A percentile compares a stretch with the other conserved stretches of the same genome.
Evolutionary conservation across 257 asterid species (phyloP).

Genomic region (Linaria vulgaris): DNA sequence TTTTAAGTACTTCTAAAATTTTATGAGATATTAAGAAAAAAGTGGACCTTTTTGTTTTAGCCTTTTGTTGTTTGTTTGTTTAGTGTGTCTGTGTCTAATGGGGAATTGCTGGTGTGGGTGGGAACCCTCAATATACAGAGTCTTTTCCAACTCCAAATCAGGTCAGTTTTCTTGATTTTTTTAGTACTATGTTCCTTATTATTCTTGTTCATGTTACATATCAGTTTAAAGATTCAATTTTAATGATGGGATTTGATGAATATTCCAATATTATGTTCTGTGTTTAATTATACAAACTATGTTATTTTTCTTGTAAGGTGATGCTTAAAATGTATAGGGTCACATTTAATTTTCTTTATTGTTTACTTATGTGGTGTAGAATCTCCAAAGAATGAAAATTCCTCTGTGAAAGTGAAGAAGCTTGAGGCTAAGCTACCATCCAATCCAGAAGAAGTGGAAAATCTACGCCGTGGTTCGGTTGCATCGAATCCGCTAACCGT

Average conservation of each 20-base stretch:
- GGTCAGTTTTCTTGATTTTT: conserved; percentile 36
- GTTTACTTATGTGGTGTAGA: conserved; percentile 33
- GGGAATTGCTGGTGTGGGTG: conserved; percentile 71
- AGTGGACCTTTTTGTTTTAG: conserved; percentile 26
- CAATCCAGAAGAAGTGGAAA: conserved; percentile 92
- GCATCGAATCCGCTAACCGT: conserved; percentile 63
- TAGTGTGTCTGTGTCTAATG: conserved; percentile 45
- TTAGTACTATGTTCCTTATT: not conserved
- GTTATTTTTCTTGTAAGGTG: no score
- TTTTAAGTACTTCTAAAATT: conserved; percentile 14
- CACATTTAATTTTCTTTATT: not conserved
- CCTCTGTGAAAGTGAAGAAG: conserved; percentile 39
- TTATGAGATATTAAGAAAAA: conserved; percentile 16
- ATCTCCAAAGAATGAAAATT: conserved; percentile 42
- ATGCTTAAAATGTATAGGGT: not conserved
- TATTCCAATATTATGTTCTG: not conserved
- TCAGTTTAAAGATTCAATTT: not conserved
- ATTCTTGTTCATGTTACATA: not conserved
- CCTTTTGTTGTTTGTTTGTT: conserved; percentile 11
- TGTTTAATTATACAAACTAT: not conserved
- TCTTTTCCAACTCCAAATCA: conserved; percentile 64
- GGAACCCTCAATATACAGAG: conserved; percentile 50
- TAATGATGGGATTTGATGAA: not conserved
- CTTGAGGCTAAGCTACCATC: conserved; percentile 61
- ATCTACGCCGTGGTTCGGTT: conserved; percentile 64